Base-by-base conservation (phyloP, 1,284 basidiomycete genomes). In the Apiotrichum veenhuisii region DNA sequence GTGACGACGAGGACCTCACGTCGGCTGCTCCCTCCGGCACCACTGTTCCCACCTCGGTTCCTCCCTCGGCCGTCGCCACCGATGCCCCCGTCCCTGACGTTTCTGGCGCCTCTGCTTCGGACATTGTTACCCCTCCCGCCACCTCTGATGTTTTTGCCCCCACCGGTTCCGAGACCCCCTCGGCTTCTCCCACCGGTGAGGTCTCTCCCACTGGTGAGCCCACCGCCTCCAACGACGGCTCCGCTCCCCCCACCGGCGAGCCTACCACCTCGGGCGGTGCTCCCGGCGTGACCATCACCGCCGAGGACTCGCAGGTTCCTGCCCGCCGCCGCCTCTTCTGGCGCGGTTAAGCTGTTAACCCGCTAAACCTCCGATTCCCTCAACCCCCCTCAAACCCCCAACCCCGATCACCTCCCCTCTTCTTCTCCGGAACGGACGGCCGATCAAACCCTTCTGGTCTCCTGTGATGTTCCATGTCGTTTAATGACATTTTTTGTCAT, bases 311-410 rank as follows among this genome's bases (percentile, higher is more conserved):
- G 8, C 40, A 37, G 26, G 43, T 48, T 37, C 23, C 42, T 33
- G 27, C 38, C 43, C 58, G 58, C 37, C 58, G 58, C 47, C 51
- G 40, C 46, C 49, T 38, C 33, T 41, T 55, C 54, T 59, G 50
- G 50, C 58, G 58, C 30, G 58, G 50, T 27, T 59, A 59, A 50
- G 10, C 18, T 46, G 10, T 43, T 25, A 22, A 20, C 36, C 5
- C 10, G 12, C 8, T 26, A 26, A 22, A 20, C 15, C 25, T 27
- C 14, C 38, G 15, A 30, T 12, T 30, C 40, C 50, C 17, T 25
- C 30, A 41, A 27, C 37, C 7, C 37, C 7, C 9, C 37, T 38
- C n/a, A 38, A 5, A 15, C 37, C 30, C 30, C 30, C 30, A 5
- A 5, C 30, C 12, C 12, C 30, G n/a, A 40, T 40, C 23, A 43